phyloP scores from a whole-genome alignment of 768 basidiomycete genomes.

The Ephemerocybe angulata region DNA sequence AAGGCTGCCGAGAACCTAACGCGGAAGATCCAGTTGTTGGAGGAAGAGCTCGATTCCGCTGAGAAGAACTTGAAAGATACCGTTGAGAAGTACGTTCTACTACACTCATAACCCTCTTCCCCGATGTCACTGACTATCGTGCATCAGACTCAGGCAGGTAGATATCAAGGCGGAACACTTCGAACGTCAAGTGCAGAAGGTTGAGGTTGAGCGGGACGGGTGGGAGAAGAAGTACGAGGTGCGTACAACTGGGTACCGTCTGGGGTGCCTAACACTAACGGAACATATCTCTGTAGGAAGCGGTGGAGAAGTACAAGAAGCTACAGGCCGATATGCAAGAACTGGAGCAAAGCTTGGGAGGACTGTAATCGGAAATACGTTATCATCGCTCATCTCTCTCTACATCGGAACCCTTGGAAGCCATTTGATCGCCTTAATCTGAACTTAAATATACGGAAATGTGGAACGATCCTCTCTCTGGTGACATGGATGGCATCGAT shows the following conservation, averaged over 20 bases:
- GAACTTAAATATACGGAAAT: too few relatives aligned
- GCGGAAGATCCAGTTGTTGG: constrained; percentile 86
- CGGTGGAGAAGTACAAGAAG: constrained; percentile 60
- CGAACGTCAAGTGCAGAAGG: constrained; percentile 82
- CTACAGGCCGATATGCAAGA: constrained; percentile 84
- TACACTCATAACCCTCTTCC: constrained; percentile 4
- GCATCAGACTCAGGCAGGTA: constrained; percentile 79
- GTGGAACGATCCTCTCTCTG: too few relatives aligned
- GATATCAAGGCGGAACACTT: constrained; percentile 99
- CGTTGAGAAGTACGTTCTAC: constrained; percentile 79
- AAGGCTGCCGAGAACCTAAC: constrained; percentile 56
- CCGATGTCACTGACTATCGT: constrained; percentile 8
- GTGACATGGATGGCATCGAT: too few relatives aligned
- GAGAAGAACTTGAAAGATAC: constrained; percentile 98
- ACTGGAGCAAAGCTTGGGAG: constrained; percentile 72
- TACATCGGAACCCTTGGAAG: too few relatives aligned
- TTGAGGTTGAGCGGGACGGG: constrained; percentile 85
- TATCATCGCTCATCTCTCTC: too few relatives aligned
- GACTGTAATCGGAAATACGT: constrained; percentile 57
- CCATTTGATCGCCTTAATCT: too few relatives aligned
- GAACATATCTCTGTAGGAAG: constrained; percentile 48
- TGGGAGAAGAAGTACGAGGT: constrained; percentile 98
- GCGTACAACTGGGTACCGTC: constrained; percentile 21
- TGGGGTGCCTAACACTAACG: constrained; percentile 1
- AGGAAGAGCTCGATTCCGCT: constrained; percentile 92